Base-by-base conservation (phyloP, 257 asterid genomes). In the Henckelia pumila region DNA sequence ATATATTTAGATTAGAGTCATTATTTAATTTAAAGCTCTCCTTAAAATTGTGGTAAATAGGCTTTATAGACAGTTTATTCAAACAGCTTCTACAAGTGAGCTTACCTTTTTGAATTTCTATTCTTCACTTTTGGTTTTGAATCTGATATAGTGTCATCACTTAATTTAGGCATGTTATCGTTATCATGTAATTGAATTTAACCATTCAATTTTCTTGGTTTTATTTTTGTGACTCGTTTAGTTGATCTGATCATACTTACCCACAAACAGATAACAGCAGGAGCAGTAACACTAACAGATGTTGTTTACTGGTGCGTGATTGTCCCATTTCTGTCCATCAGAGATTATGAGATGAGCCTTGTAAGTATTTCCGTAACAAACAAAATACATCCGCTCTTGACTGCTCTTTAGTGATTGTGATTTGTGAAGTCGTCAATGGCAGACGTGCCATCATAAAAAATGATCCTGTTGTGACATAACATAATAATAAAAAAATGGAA, bases 231-330 rank as follows among this genome's bases (percentile, higher is more conserved):
- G 20, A 66, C 52, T n/a, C 55, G 11, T 63, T 25, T 28, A 20
- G 62, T 47, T 77, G 63, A 75, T 73, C 69, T 37, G 53, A 30
- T 47, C 9, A 23, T 61, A 19, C 60, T 75, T 76, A 66, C 74
- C 70, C 57, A 56, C 61, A 64, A 58, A 77, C 92, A 93, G 99
- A 81, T 86, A 86, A 84, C 92, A 56, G 96, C 96, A 29, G 97
- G 99, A 66, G 91, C 99, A 3, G 97, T 86, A 68, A 79, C 87
- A 79, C 80, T 93, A 74, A 88, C 99, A 1, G 96, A 90, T 77
- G 1, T 56, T 63, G 79, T 93, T 60, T 93, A 93, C 77, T 90
- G 99, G 99, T 62, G 67, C 26, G 76, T 93, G 58, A 90, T 90
- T 68, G 86, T 81, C 80, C 98, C 98, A 22, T 89, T 89, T 67